Evolutionary conservation across 2,329 filamentous ascomycete species (phyloP), one percentile per base, ranked within the genome.

Genomic region (Monosporascus sp.): DNA sequence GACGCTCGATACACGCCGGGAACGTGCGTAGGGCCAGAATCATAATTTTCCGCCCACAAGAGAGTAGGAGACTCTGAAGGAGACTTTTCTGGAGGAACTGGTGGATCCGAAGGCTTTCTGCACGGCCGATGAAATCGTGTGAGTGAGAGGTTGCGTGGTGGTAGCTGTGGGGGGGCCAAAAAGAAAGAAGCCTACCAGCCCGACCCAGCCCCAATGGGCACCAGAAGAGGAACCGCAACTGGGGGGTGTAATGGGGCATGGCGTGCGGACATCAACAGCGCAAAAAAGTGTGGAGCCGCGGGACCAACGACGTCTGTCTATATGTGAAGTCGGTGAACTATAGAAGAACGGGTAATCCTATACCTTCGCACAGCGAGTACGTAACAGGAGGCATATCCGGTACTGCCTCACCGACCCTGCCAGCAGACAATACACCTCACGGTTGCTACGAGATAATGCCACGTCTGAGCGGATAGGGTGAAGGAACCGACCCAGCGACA

Each of bases 1-100:
- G 65, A 64, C 65, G 63, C 31, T 35, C 31, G 63, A 65, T 65
- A 67, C 65, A 68, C 64, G 65, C 70, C 65, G 69, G 69, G 66
- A 68, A 67, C 61, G 63, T 67, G 70, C 67, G 63, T 60, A 58
- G 54, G 64, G 62, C 62, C 22, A 26, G 24, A 67, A 62, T 55
- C 55, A 56, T 54, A 60, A 59, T 61, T 58, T 35, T 7, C 11
- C 5, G 28, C 31, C 31, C 58, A 58, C 60, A 61, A 62, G 56
- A 56, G 57, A 62, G 63, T 64, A 65, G 61, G 52, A 59, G 64
- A 64, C 51, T 59, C 57, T 55, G 54, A 60, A 60, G 63, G 59
- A 61, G 55, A 57, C 54, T 59, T 57, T 54, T 58, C 55, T 63
- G 51, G 58, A 63, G 56, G 57, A 62, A 60, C 59, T 58, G 56